Percentiles rank a stretch among this genome's conserved stretches.
phyloP scores from a whole-genome alignment of 345 rosid species.

The Citrus sinensis region DNA sequence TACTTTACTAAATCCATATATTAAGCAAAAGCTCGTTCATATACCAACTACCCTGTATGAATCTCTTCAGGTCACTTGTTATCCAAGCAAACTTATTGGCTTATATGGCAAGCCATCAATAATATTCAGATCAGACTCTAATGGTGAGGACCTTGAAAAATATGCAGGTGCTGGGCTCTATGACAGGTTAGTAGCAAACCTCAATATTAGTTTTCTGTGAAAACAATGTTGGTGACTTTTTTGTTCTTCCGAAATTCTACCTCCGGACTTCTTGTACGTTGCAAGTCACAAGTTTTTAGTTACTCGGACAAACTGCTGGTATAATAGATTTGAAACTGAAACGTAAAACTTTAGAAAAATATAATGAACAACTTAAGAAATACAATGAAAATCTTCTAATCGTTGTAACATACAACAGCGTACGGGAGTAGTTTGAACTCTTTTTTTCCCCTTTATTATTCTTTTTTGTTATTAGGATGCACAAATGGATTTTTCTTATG shows the following conservation, averaged over 20 bases:
- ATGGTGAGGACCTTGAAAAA: conserved; percentile 43
- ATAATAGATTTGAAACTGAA: too few species aligned
- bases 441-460: too few species aligned
- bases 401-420: too few species aligned
- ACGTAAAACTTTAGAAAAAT: too few species aligned
- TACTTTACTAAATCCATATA: background rate
- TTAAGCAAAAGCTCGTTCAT: background rate
- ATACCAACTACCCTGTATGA: background rate
- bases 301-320: too few species aligned
- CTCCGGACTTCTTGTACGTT: too few species aligned
- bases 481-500: background rate
- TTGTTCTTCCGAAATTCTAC: too few species aligned
- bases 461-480: too few species aligned
- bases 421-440: too few species aligned
- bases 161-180: conserved; percentile 50
- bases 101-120: conserved; percentile 29
- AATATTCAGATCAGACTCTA: conserved; percentile 44
- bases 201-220: background rate
- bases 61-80: conserved; percentile 31
- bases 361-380: too few species aligned
- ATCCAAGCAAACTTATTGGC: conserved; percentile 39
- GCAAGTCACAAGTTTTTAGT: too few species aligned
- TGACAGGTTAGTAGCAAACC: conserved; percentile 29
- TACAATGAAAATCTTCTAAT: too few species aligned
- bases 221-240: background rate